These are phyloP conservation scores for Globisporangium splendens DNA, from an alignment of 352 stramenopile genomes.

Conservation along the genomic window DNA sequence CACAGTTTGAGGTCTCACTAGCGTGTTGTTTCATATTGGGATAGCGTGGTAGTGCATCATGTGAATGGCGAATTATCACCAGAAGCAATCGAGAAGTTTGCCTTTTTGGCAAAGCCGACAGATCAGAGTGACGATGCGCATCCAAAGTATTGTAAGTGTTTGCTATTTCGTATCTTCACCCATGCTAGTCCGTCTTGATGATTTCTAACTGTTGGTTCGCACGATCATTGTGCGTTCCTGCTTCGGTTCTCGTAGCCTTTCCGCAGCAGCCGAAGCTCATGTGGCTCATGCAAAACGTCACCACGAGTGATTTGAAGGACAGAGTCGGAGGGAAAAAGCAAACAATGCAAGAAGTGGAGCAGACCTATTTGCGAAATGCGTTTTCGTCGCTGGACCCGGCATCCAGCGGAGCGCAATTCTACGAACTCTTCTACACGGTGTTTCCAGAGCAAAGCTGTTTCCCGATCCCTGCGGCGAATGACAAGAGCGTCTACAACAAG, in stretches of 20 bases:
- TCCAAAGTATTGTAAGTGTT: slow-evolving; percentile 24
- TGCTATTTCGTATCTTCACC: neutral
- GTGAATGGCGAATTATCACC: slow-evolving; percentile 49
- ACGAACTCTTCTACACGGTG: slow-evolving; percentile 38
- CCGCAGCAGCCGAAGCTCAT: slow-evolving; percentile 70
- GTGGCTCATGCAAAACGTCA: slow-evolving; percentile 70
- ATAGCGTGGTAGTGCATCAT: slow-evolving; percentile 68
- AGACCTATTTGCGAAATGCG: slow-evolving; percentile 53
- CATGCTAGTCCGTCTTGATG: neutral
- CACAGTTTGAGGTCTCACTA: neutral
- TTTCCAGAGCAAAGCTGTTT: slow-evolving; percentile 65
- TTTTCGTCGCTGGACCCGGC: slow-evolving; percentile 29
- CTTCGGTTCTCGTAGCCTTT: slow-evolving; percentile 33
- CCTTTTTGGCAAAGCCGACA: slow-evolving; percentile 42
- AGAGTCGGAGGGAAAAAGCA: slow-evolving; percentile 47
- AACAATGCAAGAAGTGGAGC: slow-evolving; percentile 51
- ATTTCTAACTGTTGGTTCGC: slow-evolving; percentile 3
- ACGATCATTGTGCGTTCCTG: neutral
- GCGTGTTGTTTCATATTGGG: neutral
- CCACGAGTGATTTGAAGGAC: slow-evolving; percentile 60
- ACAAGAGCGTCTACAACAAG: slow-evolving; percentile 46
- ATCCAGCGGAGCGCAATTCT: slow-evolving; percentile 20
- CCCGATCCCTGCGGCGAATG: slow-evolving; percentile 33
- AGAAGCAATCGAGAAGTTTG: slow-evolving; percentile 51
- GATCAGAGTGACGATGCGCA: slow-evolving; percentile 19